Evolutionary conservation across 345 rosid species (phyloP).

Genomic region (Isatis tinctoria): DNA sequence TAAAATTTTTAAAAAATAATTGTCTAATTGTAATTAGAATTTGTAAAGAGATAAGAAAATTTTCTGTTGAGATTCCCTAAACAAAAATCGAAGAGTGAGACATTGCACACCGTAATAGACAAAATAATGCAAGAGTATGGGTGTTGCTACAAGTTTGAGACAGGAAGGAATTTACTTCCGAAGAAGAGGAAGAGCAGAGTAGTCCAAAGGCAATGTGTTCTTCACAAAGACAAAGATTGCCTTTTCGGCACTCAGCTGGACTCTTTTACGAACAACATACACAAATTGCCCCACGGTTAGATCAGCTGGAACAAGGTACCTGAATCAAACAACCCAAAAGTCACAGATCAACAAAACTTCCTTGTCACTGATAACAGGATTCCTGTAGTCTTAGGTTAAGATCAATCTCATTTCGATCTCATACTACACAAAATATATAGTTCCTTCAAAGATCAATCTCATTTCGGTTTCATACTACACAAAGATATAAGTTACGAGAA

Average conservation of each 20-base stretch:
- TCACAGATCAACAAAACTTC: not conserved
- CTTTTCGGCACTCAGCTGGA: conserved; percentile 71
- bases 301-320: conserved; percentile 81
- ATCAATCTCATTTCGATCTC: no score
- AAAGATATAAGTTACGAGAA: not conserved
- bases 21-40: no score
- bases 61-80: no score
- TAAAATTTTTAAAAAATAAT: no score
- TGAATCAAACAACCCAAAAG: conserved; percentile 15
- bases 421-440: no score
- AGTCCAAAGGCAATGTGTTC: conserved; percentile 86
- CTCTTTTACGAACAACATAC: conserved; percentile 78
- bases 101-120: conserved; percentile 12
- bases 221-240: conserved; percentile 79
- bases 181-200: conserved; percentile 56
- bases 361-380: not conserved
- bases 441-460: not conserved
- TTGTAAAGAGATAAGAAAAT: no score
- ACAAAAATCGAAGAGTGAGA: no score
- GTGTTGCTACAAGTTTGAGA: not conserved
- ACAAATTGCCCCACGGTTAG: conserved; percentile 80
- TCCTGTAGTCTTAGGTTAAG: not conserved
- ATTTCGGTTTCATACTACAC: not conserved
- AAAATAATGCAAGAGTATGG: not conserved
- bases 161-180: conserved; percentile 49